Conservation (phyloP, 495 filamentous ascomycete genomes). For the Penicillium manginii region DNA sequence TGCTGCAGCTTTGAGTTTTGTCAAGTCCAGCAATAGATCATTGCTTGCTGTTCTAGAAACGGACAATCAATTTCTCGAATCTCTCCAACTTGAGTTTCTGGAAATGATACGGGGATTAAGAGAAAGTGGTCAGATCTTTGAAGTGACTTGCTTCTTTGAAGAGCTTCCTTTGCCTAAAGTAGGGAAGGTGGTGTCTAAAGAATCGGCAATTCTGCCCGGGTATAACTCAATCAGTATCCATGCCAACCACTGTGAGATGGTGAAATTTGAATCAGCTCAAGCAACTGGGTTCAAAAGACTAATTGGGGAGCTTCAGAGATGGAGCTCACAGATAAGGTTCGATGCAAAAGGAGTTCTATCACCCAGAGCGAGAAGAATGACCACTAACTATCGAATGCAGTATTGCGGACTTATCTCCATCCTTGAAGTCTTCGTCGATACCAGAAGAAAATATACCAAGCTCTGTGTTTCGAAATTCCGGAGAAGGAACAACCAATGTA, state of each 20-base stretch:
- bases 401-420: too few species aligned
- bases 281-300: slow-evolving; percentile 42
- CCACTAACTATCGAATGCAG: too few species aligned
- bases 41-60: slow-evolving; percentile 21
- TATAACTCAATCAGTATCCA: slow-evolving; percentile 34
- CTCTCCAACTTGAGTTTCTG: slow-evolving; percentile 22
- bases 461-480: too few species aligned
- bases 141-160: slow-evolving; percentile 33
- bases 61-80: slow-evolving; percentile 24
- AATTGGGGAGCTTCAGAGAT: slow-evolving; percentile 9
- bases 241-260: slow-evolving; percentile 45
- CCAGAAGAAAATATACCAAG: too few species aligned
- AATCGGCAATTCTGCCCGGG: slow-evolving; percentile 23
- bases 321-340: slow-evolving; percentile 1
- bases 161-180: slow-evolving; percentile 15
- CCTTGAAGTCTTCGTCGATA: too few species aligned
- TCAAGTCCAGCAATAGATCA: slow-evolving; percentile 23
- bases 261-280: slow-evolving; percentile 34
- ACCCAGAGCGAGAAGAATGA: too few species aligned
- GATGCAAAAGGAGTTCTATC: too few species aligned
- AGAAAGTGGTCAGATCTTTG: slow-evolving; percentile 14
- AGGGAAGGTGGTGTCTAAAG: slow-evolving; percentile 17
- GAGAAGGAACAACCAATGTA: too few species aligned
- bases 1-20: slow-evolving; percentile 18
- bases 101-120: slow-evolving; percentile 13